Evolutionary conservation across 345 rosid species (phyloP).

Genomic region (Angophora floribunda): DNA sequence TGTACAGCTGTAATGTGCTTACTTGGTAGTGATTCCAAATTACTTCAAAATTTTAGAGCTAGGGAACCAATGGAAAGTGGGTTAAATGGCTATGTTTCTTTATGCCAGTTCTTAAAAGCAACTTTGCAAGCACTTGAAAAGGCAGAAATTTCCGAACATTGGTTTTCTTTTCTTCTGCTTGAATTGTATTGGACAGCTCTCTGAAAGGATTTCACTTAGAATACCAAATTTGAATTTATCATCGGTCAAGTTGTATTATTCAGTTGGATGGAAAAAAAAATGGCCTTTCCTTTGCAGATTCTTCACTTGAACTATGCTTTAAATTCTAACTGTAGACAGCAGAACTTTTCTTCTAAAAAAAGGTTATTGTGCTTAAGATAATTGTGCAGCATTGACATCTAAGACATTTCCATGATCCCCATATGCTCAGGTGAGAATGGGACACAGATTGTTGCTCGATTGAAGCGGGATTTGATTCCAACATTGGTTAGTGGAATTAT

Average conservation of each 20-base stretch:
- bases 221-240: not conserved
- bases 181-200: not conserved
- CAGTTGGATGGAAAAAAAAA: not conserved
- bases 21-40: not conserved
- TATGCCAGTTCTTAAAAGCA: not conserved
- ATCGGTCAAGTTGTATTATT: not conserved
- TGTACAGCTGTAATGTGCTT: not conserved
- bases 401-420: not conserved
- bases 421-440: constrained; percentile 50
- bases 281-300: not conserved
- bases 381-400: not conserved
- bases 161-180: not conserved
- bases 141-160: not conserved
- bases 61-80: not conserved
- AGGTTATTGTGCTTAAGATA: not conserved
- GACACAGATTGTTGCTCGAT: constrained; percentile 49
- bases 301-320: not conserved
- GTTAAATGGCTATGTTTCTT: not conserved
- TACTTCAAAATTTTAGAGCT: not conserved
- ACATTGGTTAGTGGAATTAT: constrained; percentile 57
- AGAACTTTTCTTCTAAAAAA: not conserved
- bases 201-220: not conserved
- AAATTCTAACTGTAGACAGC: not conserved
- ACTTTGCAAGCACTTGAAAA: not conserved
- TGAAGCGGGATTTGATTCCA: constrained; percentile 70